These are phyloP conservation scores for Coriaria nepalensis DNA, from an alignment of 306 rosid species.

Conservation along the genomic window DNA sequence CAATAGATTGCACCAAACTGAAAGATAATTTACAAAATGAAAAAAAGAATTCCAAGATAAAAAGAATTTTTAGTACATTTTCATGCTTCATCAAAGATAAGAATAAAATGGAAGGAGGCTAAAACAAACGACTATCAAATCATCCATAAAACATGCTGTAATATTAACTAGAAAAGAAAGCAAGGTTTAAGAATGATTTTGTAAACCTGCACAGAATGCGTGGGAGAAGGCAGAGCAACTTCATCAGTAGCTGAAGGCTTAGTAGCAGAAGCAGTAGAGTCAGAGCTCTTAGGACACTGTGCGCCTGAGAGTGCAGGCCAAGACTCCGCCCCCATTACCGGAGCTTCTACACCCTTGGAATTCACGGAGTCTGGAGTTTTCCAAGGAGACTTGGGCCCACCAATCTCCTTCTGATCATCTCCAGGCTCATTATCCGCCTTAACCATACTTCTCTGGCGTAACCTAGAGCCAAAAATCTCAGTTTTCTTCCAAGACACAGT, in stretches of 20 bases:
- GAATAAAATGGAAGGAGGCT: no score
- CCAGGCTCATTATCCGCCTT: constrained; percentile 58
- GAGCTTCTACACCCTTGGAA: constrained; percentile 33
- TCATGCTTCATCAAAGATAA: no score
- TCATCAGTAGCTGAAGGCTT: constrained; percentile 20
- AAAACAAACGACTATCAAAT: neutral
- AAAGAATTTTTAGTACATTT: no score
- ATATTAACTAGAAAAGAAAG: no score
- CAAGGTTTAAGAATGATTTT: neutral
- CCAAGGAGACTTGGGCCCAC: constrained; percentile 78
- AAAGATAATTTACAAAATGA: no score
- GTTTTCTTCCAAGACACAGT: constrained; percentile 14
- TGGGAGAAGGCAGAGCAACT: constrained; percentile 26
- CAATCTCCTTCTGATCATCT: constrained; percentile 34
- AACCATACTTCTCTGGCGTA: constrained; percentile 34
- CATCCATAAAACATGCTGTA: neutral
- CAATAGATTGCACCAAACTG: no score
- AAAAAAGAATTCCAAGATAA: no score
- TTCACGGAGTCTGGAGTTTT: constrained; percentile 37
- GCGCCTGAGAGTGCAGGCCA: constrained; percentile 91
- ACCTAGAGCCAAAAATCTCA: neutral
- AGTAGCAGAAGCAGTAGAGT: constrained; percentile 21
- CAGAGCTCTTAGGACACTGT: constrained; percentile 40
- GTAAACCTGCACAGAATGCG: constrained; percentile 35
- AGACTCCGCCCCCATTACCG: constrained; percentile 54